A percentile compares a stretch with the other conserved stretches of the same genome.
Evolutionary conservation across 768 basidiomycete genomes (phyloP).

Genomic region (Mycena capillaripes): DNA sequence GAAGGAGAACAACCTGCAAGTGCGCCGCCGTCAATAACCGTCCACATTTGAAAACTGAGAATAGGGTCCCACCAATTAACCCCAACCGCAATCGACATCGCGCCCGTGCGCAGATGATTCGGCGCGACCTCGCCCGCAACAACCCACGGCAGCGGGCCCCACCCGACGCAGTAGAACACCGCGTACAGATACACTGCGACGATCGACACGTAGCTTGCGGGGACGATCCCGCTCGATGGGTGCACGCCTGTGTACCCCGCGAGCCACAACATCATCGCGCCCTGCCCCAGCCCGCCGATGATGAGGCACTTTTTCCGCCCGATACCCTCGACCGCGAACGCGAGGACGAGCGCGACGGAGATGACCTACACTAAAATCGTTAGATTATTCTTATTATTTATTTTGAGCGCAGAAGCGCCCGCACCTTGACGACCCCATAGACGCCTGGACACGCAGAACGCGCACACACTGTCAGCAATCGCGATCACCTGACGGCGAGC

Average conservation of each 20-base stretch:
- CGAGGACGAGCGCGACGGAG: constrained; percentile 55
- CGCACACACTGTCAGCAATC: neutral
- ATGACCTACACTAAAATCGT: constrained; percentile 34
- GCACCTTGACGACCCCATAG: constrained; percentile 54
- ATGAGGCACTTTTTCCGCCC: constrained; percentile 67
- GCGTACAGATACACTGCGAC: constrained; percentile 63
- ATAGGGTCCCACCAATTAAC: constrained; percentile 50
- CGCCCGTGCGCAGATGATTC: constrained; percentile 57
- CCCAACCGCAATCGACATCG: constrained; percentile 55
- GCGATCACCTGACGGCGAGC: constrained; percentile 18
- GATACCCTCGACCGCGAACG: constrained; percentile 61
- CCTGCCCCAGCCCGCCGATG: constrained; percentile 64
- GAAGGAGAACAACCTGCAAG: constrained; percentile 58
- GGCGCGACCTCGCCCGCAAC: constrained; percentile 59
- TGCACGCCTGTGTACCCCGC: constrained; percentile 57
- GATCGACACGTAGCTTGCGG: constrained; percentile 60
- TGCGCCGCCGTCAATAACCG: too few species aligned
- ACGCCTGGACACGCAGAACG: constrained; percentile 42
- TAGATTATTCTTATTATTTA: neutral
- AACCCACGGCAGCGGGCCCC: constrained; percentile 57
- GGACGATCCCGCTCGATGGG: constrained; percentile 45
- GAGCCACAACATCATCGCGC: constrained; percentile 62
- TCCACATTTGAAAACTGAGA: too few species aligned
- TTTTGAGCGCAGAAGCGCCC: neutral
- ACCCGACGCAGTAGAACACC: constrained; percentile 61